Conservation (phyloP, 2,329 filamentous ascomycete genomes). For the Clonostachys rosea region DNA sequence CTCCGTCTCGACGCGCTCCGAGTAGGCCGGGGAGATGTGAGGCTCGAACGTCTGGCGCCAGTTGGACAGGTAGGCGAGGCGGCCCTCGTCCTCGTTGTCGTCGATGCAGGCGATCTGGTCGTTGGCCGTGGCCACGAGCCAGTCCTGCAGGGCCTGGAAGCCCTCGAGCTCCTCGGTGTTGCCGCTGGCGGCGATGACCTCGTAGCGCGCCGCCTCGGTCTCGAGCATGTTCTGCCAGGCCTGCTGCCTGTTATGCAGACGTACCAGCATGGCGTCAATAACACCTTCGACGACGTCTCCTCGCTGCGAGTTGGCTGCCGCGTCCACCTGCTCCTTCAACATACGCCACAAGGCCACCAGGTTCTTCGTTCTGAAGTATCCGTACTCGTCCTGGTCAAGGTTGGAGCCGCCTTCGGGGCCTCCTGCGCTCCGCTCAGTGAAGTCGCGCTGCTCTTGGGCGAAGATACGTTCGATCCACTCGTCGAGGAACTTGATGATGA, state of each 20-base stretch:
- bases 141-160: conserved; percentile 84
- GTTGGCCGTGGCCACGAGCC: conserved; percentile 94
- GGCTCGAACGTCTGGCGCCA: conserved; percentile 82
- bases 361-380: conserved; percentile 88
- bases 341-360: conserved; percentile 96
- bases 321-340: conserved; percentile 86
- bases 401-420: conserved; percentile 48
- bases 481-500: conserved; percentile 93
- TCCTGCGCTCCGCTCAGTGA: conserved; percentile 62
- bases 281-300: conserved; percentile 92
- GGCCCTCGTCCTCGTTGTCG: conserved; percentile 73
- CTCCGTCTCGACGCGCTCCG: conserved; percentile 69
- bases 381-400: conserved; percentile 82
- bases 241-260: conserved; percentile 76
- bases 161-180: conserved; percentile 49
- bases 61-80: conserved; percentile 76
- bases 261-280: conserved; percentile 90
- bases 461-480: conserved; percentile 98
- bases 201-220: conserved; percentile 75
- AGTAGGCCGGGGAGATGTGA: conserved; percentile 75
- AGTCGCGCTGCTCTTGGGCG: conserved; percentile 73
- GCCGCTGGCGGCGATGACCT: conserved; percentile 26
- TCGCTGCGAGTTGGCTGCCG: conserved; percentile 79
- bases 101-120: conserved; percentile 99
- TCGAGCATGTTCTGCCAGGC: conserved; percentile 87